Base-by-base conservation (phyloP, 495 filamentous ascomycete genomes). In the Platismatia glauca region DNA sequence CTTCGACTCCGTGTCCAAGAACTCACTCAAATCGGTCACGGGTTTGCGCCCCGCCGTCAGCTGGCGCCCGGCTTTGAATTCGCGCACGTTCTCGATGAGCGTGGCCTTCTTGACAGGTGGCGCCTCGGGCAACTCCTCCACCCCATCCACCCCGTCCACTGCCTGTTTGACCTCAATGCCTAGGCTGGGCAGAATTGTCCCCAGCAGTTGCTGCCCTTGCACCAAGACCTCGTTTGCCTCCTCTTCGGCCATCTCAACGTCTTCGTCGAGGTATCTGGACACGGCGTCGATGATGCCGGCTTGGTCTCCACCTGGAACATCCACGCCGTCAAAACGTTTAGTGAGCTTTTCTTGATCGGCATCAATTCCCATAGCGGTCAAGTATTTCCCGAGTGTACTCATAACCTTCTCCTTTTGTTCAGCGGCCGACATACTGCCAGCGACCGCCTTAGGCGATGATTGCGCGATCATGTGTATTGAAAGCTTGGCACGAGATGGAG, bases 391-490 rank as follows among this genome's bases (percentile, higher is more conserved):
- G 6, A 87, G 63, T 13, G 75, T 62, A 33, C 77, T 74, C 20
- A 85, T 62, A 15, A 89, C 71, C 38, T 80, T 74, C 18, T 77
- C 66, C 43, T 84, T 84, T 70, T 86, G 78, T 57, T 86, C 78
- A 13, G 71, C 73, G 24, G 78, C 67, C 31, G 73, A 67, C 12
- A 69, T 70, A 33, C 68, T 70, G 20, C 66, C 64, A 5, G 71
- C 73, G 16, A 76, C 69, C 53, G 74, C 72, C 43, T 79, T 78
- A 7, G 75, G 64, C 16, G 74, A 67, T 46, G 79, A 76, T 69
- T 91, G 88, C 0, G 94, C 95, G 44, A 86, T 81, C 66, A 97
- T 77, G 66, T 97, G 89, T 41, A 97, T 81, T 4, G 89, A 83
- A 11, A 91, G 73, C 73, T 97, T 97, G 24, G 90, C 86, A 33